phyloP scores from a whole-genome alignment of 2,329 filamentous ascomycete species.

The Cladophialophora chaetospira region DNA sequence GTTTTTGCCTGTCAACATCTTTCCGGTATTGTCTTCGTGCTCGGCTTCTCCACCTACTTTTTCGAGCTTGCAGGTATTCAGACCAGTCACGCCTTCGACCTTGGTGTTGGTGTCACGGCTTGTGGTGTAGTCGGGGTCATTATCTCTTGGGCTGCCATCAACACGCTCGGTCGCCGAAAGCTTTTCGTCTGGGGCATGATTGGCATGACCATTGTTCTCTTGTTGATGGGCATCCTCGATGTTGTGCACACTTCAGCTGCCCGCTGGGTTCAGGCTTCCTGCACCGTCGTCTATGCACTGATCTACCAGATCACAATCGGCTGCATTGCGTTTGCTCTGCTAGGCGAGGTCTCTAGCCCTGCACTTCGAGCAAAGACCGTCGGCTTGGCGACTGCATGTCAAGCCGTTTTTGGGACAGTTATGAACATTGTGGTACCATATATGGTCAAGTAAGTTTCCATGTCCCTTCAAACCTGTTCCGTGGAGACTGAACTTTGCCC shows the following conservation, averaged over 20 bases:
- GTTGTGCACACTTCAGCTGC: conserved; percentile 39
- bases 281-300: conserved; percentile 44
- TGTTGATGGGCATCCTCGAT: conserved; percentile 47
- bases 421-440: conserved; percentile 45
- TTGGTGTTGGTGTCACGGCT: conserved; percentile 43
- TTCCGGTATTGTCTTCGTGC: conserved; percentile 47
- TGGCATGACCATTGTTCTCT: conserved; percentile 36
- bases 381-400: conserved; percentile 43
- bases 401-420: conserved; percentile 42
- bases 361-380: conserved; percentile 50
- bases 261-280: conserved; percentile 41
- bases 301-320: conserved; percentile 46
- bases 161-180: conserved; percentile 39
- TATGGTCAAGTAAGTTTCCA: too few relatives aligned
- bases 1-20: conserved; percentile 49
- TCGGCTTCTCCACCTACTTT: conserved; percentile 52
- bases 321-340: conserved; percentile 48
- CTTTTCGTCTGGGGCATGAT: conserved; percentile 40
- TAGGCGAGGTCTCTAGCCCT: conserved; percentile 51
- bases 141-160: conserved; percentile 40
- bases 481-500: too few relatives aligned
- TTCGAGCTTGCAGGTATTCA: conserved; percentile 43
- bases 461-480: too few relatives aligned
- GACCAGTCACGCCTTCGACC: conserved; percentile 42
- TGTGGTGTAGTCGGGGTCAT: conserved; percentile 44